These are phyloP conservation scores for Russula dissimulans DNA, from an alignment of 768 basidiomycete genomes.

Conservation along the genomic window DNA sequence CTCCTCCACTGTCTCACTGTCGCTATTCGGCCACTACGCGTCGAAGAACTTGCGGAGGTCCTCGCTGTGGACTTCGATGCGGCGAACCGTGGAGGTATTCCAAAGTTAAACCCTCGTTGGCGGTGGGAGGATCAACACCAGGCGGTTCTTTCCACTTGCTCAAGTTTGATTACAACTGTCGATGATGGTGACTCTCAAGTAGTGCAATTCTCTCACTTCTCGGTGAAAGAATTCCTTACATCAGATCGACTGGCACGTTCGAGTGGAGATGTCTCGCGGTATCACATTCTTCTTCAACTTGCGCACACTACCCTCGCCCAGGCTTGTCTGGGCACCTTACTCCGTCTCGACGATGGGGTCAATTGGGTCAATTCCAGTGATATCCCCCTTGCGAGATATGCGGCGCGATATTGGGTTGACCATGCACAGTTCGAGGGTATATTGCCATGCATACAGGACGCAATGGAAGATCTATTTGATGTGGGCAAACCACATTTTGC, in stretches of 20 bases:
- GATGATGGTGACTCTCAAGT: neutral
- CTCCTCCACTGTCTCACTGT: conserved; percentile 4
- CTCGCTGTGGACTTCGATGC: conserved; percentile 5
- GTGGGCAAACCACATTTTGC: neutral
- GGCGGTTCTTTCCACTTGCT: neutral
- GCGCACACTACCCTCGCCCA: neutral
- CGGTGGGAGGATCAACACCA: neutral
- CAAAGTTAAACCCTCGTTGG: neutral
- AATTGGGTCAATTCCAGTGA: too few species aligned
- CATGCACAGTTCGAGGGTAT: neutral
- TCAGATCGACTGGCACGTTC: neutral
- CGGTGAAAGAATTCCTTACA: conserved; percentile 1
- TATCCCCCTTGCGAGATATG: neutral
- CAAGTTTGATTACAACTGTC: neutral
- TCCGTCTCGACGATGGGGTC: neutral
- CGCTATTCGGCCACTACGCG: neutral
- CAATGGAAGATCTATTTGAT: neutral
- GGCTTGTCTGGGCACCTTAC: neutral
- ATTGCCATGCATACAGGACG: neutral
- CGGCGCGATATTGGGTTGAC: neutral
- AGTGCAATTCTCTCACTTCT: conserved; percentile 2
- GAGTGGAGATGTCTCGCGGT: neutral
- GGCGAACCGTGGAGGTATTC: neutral
- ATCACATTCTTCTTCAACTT: neutral
- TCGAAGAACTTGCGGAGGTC: neutral